These are phyloP conservation scores for Podaxis sp. DNA, from an alignment of 768 basidiomycete genomes.

Conservation along the genomic window DNA sequence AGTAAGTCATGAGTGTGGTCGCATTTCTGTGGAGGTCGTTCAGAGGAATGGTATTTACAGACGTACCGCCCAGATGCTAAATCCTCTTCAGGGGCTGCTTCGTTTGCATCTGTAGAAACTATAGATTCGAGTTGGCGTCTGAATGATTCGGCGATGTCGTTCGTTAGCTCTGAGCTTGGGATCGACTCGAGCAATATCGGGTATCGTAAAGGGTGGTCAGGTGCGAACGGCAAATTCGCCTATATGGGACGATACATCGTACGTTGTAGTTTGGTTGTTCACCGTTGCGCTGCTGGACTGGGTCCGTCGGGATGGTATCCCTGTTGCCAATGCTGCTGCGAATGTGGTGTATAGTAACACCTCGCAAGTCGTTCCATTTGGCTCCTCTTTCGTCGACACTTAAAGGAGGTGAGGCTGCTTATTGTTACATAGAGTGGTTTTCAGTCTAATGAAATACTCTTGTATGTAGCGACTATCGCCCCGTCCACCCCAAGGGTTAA, in stretches of 20 bases:
- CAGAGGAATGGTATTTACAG: not conserved
- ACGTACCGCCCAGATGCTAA: not conserved
- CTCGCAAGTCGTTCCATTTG: slow-evolving; percentile 25
- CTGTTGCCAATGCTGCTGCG: slow-evolving; percentile 30
- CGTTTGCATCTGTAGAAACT: not conserved
- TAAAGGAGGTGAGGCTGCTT: slow-evolving; percentile 26
- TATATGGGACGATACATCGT: not conserved
- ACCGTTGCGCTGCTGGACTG: not conserved
- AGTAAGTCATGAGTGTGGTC: slow-evolving; percentile 5
- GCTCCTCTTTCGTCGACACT: slow-evolving; percentile 27
- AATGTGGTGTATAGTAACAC: slow-evolving; percentile 26
- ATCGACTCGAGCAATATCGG: not conserved
- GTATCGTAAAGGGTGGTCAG: not conserved
- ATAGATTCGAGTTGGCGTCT: not conserved
- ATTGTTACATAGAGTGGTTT: slow-evolving; percentile 22
- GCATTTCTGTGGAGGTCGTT: not conserved
- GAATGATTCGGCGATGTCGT: not conserved
- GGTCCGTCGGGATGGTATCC: slow-evolving; percentile 19
- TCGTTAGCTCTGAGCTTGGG: not conserved
- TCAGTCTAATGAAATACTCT: not conserved
- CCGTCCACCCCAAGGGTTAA: slow-evolving; percentile 31
- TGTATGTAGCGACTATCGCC: slow-evolving; percentile 20
- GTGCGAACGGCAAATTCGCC: not conserved
- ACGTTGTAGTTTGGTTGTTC: not conserved
- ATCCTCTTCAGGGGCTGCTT: not conserved